These are phyloP conservation scores for Durotheca rogersii DNA, from an alignment of 495 filamentous ascomycete genomes.

Conservation along the genomic window DNA sequence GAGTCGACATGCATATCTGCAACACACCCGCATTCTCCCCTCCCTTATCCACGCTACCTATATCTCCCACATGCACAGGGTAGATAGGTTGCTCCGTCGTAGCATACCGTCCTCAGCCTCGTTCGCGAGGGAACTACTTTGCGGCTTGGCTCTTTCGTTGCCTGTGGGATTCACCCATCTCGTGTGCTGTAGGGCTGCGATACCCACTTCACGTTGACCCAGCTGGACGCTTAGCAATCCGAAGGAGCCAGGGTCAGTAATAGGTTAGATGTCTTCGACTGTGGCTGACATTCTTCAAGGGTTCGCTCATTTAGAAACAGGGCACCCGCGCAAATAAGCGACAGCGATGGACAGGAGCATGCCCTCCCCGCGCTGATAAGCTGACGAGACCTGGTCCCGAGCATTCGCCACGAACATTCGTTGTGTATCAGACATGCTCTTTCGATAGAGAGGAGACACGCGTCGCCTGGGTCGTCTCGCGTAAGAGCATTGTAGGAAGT, in stretches of 20 bases:
- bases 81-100: background rate
- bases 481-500: slow-evolving; percentile 4
- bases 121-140: slow-evolving; percentile 2
- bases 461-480: slow-evolving; percentile 2
- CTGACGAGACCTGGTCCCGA: slow-evolving; percentile 11
- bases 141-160: slow-evolving; percentile 14
- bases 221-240: slow-evolving; percentile 13
- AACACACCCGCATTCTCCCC: slow-evolving; percentile 30
- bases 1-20: slow-evolving; percentile 29
- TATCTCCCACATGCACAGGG: background rate
- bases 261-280: slow-evolving; percentile 7
- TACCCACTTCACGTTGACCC: slow-evolving; percentile 21
- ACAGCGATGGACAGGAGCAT: slow-evolving; percentile 20
- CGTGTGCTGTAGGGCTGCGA: slow-evolving; percentile 22
- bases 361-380: slow-evolving; percentile 12
- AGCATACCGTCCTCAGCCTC: slow-evolving; percentile 18
- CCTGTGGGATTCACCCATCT: slow-evolving; percentile 9
- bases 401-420: background rate
- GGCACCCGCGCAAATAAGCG: slow-evolving; percentile 24
- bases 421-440: background rate
- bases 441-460: background rate
- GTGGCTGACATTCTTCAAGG: slow-evolving; percentile 15
- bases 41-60: slow-evolving; percentile 8
- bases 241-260: slow-evolving; percentile 3
- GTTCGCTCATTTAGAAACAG: slow-evolving; percentile 11